These are phyloP conservation scores for Coprinopsis sp. DNA, from an alignment of 768 basidiomycete species.

Conservation along the genomic window DNA sequence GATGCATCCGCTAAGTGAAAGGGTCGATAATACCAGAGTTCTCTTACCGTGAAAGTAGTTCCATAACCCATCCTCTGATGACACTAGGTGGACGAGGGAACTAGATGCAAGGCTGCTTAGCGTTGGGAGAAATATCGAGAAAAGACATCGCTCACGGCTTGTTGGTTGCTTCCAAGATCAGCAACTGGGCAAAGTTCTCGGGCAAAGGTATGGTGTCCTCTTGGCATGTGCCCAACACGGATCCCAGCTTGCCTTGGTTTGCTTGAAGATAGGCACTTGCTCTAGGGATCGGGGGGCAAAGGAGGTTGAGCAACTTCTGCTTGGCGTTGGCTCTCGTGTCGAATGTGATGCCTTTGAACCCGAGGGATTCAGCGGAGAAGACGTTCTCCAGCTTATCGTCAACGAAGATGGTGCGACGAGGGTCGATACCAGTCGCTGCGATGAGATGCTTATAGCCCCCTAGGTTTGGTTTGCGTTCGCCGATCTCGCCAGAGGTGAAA, in stretches of 20 bases:
- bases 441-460: conserved; percentile 50
- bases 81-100: conserved; percentile 37
- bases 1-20: neutral
- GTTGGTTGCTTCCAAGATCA: conserved; percentile 50
- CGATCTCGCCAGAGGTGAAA: conserved; percentile 47
- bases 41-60: conserved; percentile 44
- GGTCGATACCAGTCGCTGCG: conserved; percentile 41
- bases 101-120: conserved; percentile 21
- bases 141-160: conserved; percentile 30
- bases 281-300: conserved; percentile 42
- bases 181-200: conserved; percentile 57
- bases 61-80: conserved; percentile 38
- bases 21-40: neutral
- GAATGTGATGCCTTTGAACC: conserved; percentile 51
- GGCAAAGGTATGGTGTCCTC: conserved; percentile 29
- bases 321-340: conserved; percentile 36
- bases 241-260: conserved; percentile 39
- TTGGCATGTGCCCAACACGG: conserved; percentile 35
- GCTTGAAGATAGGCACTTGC: conserved; percentile 36
- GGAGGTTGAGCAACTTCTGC: conserved; percentile 42
- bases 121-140: neutral
- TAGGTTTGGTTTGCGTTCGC: conserved; percentile 54
- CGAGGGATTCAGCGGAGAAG: conserved; percentile 51
- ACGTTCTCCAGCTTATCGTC: conserved; percentile 62
- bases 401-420: conserved; percentile 46